These are phyloP conservation scores for Leishmania martiniquensis DNA, from an alignment of 208 protist species.

Conservation along the genomic window DNA sequence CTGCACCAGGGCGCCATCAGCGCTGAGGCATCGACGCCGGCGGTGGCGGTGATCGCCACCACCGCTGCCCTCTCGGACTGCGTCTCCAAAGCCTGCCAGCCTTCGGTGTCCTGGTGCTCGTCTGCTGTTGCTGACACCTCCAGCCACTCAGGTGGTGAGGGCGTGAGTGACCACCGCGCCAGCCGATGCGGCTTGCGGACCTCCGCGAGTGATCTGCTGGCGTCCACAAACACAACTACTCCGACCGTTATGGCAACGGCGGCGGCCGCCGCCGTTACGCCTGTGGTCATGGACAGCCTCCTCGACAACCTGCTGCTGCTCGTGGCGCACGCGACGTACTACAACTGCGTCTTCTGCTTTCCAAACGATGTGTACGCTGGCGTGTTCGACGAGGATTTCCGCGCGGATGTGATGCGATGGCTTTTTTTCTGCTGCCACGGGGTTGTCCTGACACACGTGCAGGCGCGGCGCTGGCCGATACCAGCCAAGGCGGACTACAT, in stretches of 20 bases:
- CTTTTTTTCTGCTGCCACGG: constrained; percentile 85
- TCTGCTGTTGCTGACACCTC: not conserved
- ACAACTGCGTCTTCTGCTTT: constrained; percentile 68
- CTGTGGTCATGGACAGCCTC: constrained; percentile 60
- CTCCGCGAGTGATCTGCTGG: not conserved
- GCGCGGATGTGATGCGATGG: constrained; percentile 68
- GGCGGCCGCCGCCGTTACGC: constrained; percentile 33
- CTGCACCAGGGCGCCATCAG: constrained; percentile 5
- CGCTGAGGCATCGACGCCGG: not conserved
- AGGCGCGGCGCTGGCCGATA: constrained; percentile 59
- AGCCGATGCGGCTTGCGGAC: not conserved
- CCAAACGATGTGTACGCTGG: constrained; percentile 80
- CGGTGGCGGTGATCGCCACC: too few relatives aligned
- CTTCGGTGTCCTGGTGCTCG: not conserved
- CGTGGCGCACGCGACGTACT: constrained; percentile 66
- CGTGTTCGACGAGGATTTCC: constrained; percentile 69
- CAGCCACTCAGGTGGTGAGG: not conserved
- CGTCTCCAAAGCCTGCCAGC: not conserved
- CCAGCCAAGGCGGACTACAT: constrained; percentile 40
- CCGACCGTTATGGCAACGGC: constrained; percentile 36
- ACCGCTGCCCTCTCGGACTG: not conserved
- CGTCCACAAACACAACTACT: not conserved
- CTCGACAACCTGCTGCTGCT: constrained; percentile 53
- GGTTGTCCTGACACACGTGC: constrained; percentile 64
- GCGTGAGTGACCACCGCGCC: not conserved